Percentiles rank a stretch among this genome's conserved stretches.
These are phyloP conservation scores for Dipteronia sinensis DNA, from an alignment of 345 rosid genomes.

Conservation along the genomic window DNA sequence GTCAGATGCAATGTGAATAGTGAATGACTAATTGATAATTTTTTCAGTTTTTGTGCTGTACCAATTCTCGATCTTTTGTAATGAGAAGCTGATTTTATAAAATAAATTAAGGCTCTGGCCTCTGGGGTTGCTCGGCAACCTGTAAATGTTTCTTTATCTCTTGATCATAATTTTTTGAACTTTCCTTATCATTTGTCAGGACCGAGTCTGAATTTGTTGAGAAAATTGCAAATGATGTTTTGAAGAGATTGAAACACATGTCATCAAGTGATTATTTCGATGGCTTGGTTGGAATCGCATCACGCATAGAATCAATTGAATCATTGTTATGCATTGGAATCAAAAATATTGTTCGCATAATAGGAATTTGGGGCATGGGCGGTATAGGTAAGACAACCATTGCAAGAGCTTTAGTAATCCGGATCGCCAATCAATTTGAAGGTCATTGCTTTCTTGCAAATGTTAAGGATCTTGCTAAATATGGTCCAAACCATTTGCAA, in stretches of 20 bases:
- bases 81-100: no score
- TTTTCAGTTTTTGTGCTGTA: no score
- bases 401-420: constrained; percentile 30
- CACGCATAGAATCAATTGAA: not conserved
- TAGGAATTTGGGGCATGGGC: constrained; percentile 37
- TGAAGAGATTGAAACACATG: not conserved
- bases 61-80: no score
- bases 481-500: constrained; percentile 7
- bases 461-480: constrained; percentile 25
- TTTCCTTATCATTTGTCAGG: not conserved
- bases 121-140: not conserved
- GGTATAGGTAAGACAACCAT: constrained; percentile 41
- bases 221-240: not conserved
- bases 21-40: no score
- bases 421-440: constrained; percentile 23
- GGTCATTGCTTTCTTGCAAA: constrained; percentile 35
- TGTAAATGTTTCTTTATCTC: not conserved
- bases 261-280: not conserved
- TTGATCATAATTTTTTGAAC: not conserved
- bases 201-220: constrained; percentile 14
- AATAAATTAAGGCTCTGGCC: no score
- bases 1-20: no score
- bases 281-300: constrained; percentile 14
- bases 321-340: not conserved
- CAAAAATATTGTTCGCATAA: constrained; percentile 1